Conservation (phyloP, 345 rosid genomes). For the Dimocarpus longan region DNA sequence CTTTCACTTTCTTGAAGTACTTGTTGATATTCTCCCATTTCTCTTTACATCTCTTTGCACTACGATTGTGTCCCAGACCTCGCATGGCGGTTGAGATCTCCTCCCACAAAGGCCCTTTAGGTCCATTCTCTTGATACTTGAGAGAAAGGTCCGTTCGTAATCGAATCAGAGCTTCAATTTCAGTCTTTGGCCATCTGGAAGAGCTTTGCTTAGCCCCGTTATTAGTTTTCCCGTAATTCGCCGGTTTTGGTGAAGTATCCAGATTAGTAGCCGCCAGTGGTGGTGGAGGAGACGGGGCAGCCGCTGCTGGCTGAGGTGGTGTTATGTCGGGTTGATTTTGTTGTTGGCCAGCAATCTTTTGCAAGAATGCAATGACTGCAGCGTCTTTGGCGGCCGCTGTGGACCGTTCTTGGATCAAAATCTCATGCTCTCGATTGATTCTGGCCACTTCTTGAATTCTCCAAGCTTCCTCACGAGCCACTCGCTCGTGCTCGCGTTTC, state of each 20-base stretch:
- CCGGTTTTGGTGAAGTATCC: constrained; percentile 17
- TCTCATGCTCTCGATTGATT: constrained; percentile 46
- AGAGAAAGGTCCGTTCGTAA: constrained; percentile 42
- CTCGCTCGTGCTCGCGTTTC: constrained; percentile 42
- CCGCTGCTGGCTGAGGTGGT: background rate
- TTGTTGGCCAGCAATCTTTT: constrained; percentile 43
- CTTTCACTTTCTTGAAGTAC: constrained; percentile 67
- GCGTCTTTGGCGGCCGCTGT: constrained; percentile 44
- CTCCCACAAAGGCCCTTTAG: constrained; percentile 67
- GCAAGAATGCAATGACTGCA: constrained; percentile 48
- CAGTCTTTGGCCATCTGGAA: constrained; percentile 62
- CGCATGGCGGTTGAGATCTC: constrained; percentile 52
- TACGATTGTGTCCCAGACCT: constrained; percentile 49
- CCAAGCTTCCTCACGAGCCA: constrained; percentile 52
- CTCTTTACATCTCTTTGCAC: constrained; percentile 61
- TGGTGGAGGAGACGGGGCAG: background rate
- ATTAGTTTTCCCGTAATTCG: constrained; percentile 15
- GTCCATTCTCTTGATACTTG: constrained; percentile 51
- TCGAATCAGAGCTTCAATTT: constrained; percentile 50
- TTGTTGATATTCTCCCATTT: constrained; percentile 75
- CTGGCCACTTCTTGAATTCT: constrained; percentile 48
- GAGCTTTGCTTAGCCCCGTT: constrained; percentile 23
- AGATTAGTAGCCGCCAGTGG: background rate
- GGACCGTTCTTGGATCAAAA: constrained; percentile 49
- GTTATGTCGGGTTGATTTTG: constrained; percentile 22